Conservation (phyloP, 2,329 filamentous ascomycete species). For the Aspergillus fumigatiaffinis region DNA sequence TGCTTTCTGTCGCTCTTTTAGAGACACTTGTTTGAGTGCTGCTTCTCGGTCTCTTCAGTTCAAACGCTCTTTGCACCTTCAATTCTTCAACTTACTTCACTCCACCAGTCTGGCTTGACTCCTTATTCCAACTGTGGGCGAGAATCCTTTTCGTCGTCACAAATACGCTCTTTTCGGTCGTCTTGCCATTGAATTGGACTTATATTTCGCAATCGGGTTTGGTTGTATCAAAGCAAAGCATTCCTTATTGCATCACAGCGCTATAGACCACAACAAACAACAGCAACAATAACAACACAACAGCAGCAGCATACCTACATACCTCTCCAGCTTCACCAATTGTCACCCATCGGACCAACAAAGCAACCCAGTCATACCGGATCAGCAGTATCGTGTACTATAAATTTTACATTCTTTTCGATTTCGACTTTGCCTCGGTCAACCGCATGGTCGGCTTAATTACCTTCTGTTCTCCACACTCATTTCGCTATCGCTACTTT, state of each 20-base stretch:
- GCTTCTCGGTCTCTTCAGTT: slow-evolving; percentile 23
- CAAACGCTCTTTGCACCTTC: slow-evolving; percentile 24
- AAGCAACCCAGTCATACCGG: not conserved
- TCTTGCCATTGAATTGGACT: slow-evolving; percentile 12
- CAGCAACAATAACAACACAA: slow-evolving; percentile 13
- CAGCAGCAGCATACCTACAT: slow-evolving; percentile 2
- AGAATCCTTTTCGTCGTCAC: slow-evolving; percentile 13
- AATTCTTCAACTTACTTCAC: slow-evolving; percentile 4
- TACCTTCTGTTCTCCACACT: not conserved
- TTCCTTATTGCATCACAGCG: slow-evolving; percentile 25
- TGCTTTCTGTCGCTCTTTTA: slow-evolving; percentile 31
- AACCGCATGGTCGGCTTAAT: not conserved
- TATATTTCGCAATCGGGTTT: slow-evolving; percentile 17
- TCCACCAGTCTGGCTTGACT: slow-evolving; percentile 13
- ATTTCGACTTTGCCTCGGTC: not conserved
- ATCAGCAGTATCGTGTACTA: not conserved
- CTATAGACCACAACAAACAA: slow-evolving; percentile 24
- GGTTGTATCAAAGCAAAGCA: slow-evolving; percentile 23
- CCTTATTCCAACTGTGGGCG: slow-evolving; percentile 11
- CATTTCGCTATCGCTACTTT: not conserved
- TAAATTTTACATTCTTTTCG: not conserved
- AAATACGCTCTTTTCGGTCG: slow-evolving; percentile 18
- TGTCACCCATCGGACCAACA: not conserved
- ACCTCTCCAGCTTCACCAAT: not conserved
- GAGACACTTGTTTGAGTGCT: slow-evolving; percentile 23